Evolutionary conservation across 2,329 filamentous ascomycete genomes (phyloP), one percentile per base, ranked within the genome.

Genomic region (Scytalidium lignicola): DNA sequence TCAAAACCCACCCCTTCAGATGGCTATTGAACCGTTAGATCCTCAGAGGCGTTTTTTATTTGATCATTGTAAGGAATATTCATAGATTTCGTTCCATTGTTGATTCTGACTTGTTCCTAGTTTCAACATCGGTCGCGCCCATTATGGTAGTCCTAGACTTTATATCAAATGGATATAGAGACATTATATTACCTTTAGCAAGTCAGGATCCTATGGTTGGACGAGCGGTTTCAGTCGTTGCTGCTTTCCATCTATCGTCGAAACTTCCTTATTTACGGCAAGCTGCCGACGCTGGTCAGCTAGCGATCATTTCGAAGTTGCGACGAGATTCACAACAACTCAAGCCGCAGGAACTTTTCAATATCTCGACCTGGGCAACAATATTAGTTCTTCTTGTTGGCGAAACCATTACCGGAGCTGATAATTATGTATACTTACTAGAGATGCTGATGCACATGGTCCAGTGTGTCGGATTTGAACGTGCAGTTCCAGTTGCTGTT

Each of bases 61-160:
- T 46, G 58, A 58, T 8, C 62, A 70, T 29, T 70, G 67, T 67
- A 57, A 37, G 60, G 48, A 10, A 29, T 7, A 19, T 13, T 29
- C 10, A 19, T 13, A 3, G 28, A 9, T n/a, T 49, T n/a, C 8
- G 1, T 6, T 23, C 13, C 12, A n/a, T 8, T 3, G 17, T 32
- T 7, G 37, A 29, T 48, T 50, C 10, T 52, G 19, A 13, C 44
- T 48, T 28, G 4, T 0, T 8, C 1, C 2, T 0, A 69, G 67
- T 70, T 41, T 66, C 68, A 3, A 57, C 66, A 17, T 61, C 49
- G 10, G 62, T 71, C 9, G 68, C 69, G 0, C 64, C 67, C 1
- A 61, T 64, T 18, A 71, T 72, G 69, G 67, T 72, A 1, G 62
- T 71, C 0, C 52, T 70, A 9, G 69, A 71, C 47, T 60, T 54